Evolutionary conservation across 2,329 filamentous ascomycete species (phyloP).

Genomic region (Eutypa lata): DNA sequence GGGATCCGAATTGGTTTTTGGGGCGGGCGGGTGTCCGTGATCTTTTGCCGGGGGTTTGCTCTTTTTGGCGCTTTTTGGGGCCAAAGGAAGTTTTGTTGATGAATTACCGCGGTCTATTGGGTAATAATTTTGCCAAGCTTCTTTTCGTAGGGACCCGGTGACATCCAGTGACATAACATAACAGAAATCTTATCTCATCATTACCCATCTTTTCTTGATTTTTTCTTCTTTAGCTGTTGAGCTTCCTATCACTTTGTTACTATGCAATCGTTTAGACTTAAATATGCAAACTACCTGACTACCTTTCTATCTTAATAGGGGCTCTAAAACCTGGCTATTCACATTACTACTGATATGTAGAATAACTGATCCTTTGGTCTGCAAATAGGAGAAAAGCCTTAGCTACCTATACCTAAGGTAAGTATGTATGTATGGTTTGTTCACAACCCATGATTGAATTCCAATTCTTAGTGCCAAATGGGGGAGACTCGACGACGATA

Average conservation of each 20-base stretch:
- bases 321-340: too few relatives aligned
- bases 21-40: background rate
- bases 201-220: background rate
- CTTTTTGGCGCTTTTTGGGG: background rate
- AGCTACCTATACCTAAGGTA: too few relatives aligned
- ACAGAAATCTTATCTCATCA: background rate
- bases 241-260: background rate
- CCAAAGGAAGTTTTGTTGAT: conserved; percentile 1
- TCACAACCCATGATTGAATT: background rate
- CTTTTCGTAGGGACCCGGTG: background rate
- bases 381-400: too few relatives aligned
- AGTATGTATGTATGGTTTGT: too few relatives aligned
- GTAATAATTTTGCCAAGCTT: background rate
- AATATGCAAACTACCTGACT: too few relatives aligned
- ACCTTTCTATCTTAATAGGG: too few relatives aligned
- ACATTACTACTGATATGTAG: too few relatives aligned
- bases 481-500: too few relatives aligned
- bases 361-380: too few relatives aligned
- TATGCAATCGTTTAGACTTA: background rate
- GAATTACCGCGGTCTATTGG: background rate
- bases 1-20: background rate
- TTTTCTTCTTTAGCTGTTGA: background rate
- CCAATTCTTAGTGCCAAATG: too few relatives aligned
- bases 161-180: background rate
- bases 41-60: background rate